Base-by-base conservation (phyloP, 2,329 filamentous ascomycete species). In the Coniochaeta hoffmannii region DNA sequence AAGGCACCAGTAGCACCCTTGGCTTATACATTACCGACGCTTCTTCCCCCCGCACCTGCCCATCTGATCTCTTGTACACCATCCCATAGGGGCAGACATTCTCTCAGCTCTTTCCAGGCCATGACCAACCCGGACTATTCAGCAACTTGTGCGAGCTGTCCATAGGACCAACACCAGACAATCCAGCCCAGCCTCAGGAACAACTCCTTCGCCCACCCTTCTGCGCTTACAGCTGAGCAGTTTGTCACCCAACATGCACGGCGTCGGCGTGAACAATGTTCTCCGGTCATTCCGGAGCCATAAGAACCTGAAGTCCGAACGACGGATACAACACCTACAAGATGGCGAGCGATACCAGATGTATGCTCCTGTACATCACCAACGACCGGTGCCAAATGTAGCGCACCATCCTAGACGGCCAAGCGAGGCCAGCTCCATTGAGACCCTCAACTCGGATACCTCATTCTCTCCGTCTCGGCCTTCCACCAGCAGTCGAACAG, bases 271-370 rank as follows among this genome's bases (percentile, higher is more conserved):
- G 17, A 17, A 51, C 49, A 51, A 51, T 28, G 28, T 51, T 11
- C 49, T 51, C 49, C 49, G 49, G 14, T 51, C 49, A 2, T 51
- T 51, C 49, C 49, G 49, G 26, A 51, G 49, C 31, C 49, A 51
- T 19, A 31, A 19, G 26, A 31, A 32, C 30, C 49, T 51, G 3
- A 51, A 51, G 28, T 32, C 26, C 11, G 28, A 51, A 6, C 24
- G 28, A 50, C 24, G 28, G 49, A 51, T 51, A n/a, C 15, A 51
- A 6, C 49, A 51, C 28, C 30, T 51, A 14, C 49, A 31, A 8
- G 28, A 51, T 19, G 49, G 49, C 26, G 49, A 51, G 31, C 17
- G 17, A 6, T 51, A 51, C 28, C 26, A 51, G 22, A 7, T 19
- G 8, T 12, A 51, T 19, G 28, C 31, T 5, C 49, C 49, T 4